phyloP scores from a whole-genome alignment of 2,329 filamentous ascomycete genomes.

The Chaetothyriales sp. region DNA sequence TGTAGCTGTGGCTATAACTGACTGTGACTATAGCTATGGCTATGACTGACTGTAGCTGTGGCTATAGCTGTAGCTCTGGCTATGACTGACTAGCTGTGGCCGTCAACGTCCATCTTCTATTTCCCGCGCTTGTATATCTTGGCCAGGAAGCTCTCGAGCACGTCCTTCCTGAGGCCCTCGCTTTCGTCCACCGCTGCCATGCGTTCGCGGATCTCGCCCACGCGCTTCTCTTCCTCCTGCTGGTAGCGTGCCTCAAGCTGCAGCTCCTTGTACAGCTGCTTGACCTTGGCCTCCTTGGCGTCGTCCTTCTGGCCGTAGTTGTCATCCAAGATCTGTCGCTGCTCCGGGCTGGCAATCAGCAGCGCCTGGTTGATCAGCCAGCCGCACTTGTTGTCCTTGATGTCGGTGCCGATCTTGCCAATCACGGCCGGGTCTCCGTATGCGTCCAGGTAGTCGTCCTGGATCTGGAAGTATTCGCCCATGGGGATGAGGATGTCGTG shows the following conservation, averaged over 20 bases:
- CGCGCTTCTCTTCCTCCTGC: constrained; percentile 78
- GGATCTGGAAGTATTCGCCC: constrained; percentile 97
- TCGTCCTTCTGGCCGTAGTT: constrained; percentile 92
- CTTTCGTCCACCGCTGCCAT: constrained; percentile 74
- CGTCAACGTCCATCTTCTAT: constrained; percentile 32
- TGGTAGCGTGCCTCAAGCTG: constrained; percentile 71
- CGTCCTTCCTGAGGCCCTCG: constrained; percentile 73
- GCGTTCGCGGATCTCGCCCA: constrained; percentile 59
- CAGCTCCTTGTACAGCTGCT: constrained; percentile 77
- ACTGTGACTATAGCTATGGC: too few relatives aligned
- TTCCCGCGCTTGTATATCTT: constrained; percentile 99
- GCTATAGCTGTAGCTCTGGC: too few relatives aligned
- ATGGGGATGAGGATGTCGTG: constrained; percentile 90
- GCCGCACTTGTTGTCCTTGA: constrained; percentile 98
- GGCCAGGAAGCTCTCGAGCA: constrained; percentile 78
- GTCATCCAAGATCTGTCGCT: constrained; percentile 73
- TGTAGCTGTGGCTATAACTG: too few relatives aligned
- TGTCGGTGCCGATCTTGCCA: constrained; percentile 97
- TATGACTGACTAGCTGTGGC: not conserved
- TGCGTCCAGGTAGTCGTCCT: constrained; percentile 98
- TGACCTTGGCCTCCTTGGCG: constrained; percentile 68
- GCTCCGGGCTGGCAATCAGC: constrained; percentile 63
- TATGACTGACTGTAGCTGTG: too few relatives aligned
- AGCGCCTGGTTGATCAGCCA: constrained; percentile 96
- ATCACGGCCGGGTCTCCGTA: constrained; percentile 86